These are phyloP conservation scores for Nemania sp. DNA, from an alignment of 2,329 filamentous ascomycete genomes.

Conservation along the genomic window DNA sequence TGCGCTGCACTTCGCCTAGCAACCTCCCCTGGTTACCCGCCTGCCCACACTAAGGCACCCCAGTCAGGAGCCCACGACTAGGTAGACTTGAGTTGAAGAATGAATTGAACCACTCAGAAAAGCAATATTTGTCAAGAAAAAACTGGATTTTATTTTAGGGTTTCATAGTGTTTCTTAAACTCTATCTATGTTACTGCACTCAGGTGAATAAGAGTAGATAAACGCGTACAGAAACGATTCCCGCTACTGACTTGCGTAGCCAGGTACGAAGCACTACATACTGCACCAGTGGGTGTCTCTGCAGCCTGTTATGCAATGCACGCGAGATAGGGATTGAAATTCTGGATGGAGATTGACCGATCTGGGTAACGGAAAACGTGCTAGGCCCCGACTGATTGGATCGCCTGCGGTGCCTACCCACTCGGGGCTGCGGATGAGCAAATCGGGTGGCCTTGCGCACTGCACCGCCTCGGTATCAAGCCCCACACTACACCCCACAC, in stretches of 20 bases:
- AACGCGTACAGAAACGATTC: too few species aligned
- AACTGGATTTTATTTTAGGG: too few species aligned
- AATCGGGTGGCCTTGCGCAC: slow-evolving; percentile 1
- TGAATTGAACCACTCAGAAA: not conserved
- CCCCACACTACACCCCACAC: not conserved
- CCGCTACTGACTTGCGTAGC: too few species aligned
- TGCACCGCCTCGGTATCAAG: not conserved
- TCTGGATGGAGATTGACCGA: too few species aligned
- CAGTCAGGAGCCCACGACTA: not conserved
- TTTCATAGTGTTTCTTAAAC: too few species aligned
- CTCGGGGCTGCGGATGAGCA: not conserved
- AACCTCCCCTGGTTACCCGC: too few species aligned
- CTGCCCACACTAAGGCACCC: slow-evolving; percentile 1
- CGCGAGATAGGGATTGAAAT: too few species aligned
- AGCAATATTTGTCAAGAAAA: not conserved
- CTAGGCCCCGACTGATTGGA: not conserved
- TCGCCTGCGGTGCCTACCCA: not conserved
- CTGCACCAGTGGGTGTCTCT: not conserved
- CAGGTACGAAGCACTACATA: too few species aligned
- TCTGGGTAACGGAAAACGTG: not conserved
- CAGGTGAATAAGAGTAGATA: too few species aligned
- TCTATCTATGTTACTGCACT: too few species aligned
- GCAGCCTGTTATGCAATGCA: too few species aligned
- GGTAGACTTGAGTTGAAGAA: not conserved
- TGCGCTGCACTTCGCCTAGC: not conserved